Conservation (phyloP, 441 rosid genomes). For the Populus trichocarpa region DNA sequence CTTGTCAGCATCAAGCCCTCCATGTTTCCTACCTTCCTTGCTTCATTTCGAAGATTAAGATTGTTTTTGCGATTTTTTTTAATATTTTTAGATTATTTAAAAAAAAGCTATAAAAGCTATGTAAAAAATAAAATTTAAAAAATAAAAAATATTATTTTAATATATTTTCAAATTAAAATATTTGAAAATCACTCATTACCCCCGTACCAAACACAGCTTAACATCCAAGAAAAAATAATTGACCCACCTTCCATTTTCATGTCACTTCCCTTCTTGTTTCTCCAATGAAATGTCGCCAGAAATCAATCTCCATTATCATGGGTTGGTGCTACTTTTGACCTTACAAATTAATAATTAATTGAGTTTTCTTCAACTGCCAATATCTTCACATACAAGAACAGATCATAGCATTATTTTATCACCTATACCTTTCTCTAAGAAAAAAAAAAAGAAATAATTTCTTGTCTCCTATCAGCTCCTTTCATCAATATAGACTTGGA, state of each 20-base stretch:
- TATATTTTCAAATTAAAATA: no score
- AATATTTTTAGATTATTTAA: no score
- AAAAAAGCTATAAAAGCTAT: no score
- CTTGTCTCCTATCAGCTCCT: background rate
- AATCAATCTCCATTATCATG: background rate
- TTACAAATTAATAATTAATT: background rate
- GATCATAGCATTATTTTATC: background rate
- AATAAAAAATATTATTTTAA: no score
- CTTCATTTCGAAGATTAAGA: constrained; percentile 17
- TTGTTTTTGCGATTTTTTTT: no score
- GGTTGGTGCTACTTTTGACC: background rate
- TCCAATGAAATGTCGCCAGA: background rate
- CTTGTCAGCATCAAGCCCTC: constrained; percentile 33
- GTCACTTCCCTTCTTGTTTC: background rate
- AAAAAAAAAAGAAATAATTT: background rate
- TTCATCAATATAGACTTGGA: background rate
- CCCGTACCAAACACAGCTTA: no score
- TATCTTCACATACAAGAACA: background rate
- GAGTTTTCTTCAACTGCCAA: background rate
- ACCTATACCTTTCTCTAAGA: background rate
- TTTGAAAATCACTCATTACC: no score
- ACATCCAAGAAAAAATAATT: background rate
- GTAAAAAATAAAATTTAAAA: no score
- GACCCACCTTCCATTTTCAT: background rate
- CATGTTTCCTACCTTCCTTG: constrained; percentile 21